Percentiles rank a stretch among this genome's conserved stretches.
These are phyloP conservation scores for Lactuca saligna DNA, from an alignment of 129 eudicot species.

Conservation along the genomic window DNA sequence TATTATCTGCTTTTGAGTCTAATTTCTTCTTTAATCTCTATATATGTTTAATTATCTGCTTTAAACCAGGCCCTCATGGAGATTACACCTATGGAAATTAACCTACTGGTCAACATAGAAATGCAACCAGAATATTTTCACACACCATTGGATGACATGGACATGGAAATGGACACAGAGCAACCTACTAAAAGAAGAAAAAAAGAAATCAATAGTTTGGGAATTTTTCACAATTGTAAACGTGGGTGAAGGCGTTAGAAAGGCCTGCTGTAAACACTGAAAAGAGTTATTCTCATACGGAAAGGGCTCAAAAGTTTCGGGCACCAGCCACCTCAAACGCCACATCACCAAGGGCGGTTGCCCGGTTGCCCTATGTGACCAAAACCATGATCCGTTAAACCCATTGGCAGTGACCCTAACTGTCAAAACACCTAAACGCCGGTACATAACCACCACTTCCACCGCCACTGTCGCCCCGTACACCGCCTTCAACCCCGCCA, in stretches of 20 bases:
- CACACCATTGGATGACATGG: conserved; percentile 20
- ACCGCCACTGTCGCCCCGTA: conserved; percentile 45
- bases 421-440: conserved; percentile 52
- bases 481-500: conserved; percentile 63
- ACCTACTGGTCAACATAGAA: conserved; percentile 28
- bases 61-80: conserved; percentile 36
- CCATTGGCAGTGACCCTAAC: conserved; percentile 51
- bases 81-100: conserved; percentile 24
- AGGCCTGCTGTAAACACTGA: conserved; percentile 85
- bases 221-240: conserved; percentile 82
- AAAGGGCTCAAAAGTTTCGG: conserved; percentile 82
- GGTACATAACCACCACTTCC: conserved; percentile 49
- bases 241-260: conserved; percentile 56
- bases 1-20: too few relatives aligned
- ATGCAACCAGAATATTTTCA: conserved; percentile 28
- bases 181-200: conserved; percentile 67
- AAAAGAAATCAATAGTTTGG: conserved; percentile 85
- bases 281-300: conserved; percentile 85
- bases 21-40: conserved; percentile 2
- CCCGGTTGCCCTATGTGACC: conserved; percentile 63
- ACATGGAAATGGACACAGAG: background rate
- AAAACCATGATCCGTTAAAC: conserved; percentile 33
- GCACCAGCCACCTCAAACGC: conserved; percentile 95
- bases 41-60: background rate
- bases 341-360: conserved; percentile 92